phyloP scores from a whole-genome alignment of 225 moss, liverwort and hornwort genomes.

The Bryoerythrophyllum caledonicum region DNA sequence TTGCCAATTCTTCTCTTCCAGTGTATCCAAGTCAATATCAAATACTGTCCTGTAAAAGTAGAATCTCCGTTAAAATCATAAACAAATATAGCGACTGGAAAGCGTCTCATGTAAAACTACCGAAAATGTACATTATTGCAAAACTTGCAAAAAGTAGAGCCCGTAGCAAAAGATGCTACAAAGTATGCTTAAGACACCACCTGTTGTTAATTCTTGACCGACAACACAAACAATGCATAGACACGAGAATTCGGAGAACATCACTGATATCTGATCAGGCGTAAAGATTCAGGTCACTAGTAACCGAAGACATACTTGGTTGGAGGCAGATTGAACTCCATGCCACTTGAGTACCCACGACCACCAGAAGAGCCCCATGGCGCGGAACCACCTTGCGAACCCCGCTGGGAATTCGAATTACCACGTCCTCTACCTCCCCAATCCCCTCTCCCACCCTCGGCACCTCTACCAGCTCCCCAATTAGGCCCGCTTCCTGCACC shows the following conservation, averaged over 20 bases:
- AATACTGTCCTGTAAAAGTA: constrained; percentile 90
- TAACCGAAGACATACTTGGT: constrained; percentile 72
- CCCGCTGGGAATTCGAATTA: constrained; percentile 60
- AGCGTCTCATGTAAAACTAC: neutral
- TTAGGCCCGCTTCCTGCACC: constrained; percentile 54
- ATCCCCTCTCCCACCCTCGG: constrained; percentile 69
- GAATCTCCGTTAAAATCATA: constrained; percentile 22
- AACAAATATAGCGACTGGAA: constrained; percentile 3
- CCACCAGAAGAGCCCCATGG: constrained; percentile 67
- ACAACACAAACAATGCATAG: constrained; percentile 13
- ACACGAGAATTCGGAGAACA: neutral
- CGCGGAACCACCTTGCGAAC: constrained; percentile 64
- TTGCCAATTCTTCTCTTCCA: constrained; percentile 98
- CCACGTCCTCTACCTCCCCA: constrained; percentile 75
- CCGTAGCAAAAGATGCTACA: neutral
- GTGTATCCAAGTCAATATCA: constrained; percentile 94
- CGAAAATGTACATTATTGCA: neutral
- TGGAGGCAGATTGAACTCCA: constrained; percentile 95
- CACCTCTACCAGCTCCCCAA: constrained; percentile 82
- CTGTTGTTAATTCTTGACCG: neutral
- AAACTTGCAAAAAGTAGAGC: constrained; percentile 13
- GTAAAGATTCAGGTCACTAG: neutral
- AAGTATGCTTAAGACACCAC: neutral
- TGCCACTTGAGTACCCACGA: constrained; percentile 70
- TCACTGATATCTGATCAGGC: neutral